Percentiles rank a stretch among this genome's conserved stretches.
phyloP scores from a whole-genome alignment of 1,284 basidiomycete genomes.

The Exobasidium cylindrosporum region DNA sequence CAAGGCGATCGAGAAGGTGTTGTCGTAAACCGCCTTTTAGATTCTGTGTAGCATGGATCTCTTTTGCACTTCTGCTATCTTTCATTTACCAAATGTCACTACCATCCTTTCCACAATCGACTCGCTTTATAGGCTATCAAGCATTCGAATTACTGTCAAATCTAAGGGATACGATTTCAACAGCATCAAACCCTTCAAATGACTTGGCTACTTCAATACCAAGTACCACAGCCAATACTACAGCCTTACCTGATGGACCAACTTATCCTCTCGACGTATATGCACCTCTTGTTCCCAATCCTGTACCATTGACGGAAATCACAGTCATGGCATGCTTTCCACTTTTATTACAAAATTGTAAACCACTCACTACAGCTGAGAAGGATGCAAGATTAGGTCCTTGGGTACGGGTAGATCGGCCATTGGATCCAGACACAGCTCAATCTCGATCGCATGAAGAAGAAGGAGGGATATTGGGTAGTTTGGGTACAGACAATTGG shows the following conservation, averaged over 20 bases:
- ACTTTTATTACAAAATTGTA: slow-evolving; percentile 63
- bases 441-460: neutral
- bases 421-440: slow-evolving; percentile 68
- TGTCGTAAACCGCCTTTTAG: slow-evolving; percentile 7
- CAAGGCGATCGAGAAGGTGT: neutral
- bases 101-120: neutral
- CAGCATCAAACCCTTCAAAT: neutral
- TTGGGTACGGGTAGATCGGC: slow-evolving; percentile 78
- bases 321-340: slow-evolving; percentile 69
- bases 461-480: neutral
- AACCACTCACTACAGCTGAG: slow-evolving; percentile 68
- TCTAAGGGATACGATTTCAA: neutral
- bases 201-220: neutral
- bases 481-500: neutral
- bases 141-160: slow-evolving; percentile 10
- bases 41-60: slow-evolving; percentile 15
- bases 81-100: slow-evolving; percentile 6
- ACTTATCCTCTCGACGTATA: slow-evolving; percentile 39
- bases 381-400: slow-evolving; percentile 75
- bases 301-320: slow-evolving; percentile 66
- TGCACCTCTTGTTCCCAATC: slow-evolving; percentile 39
- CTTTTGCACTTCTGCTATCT: slow-evolving; percentile 13
- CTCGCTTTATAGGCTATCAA: slow-evolving; percentile 12
- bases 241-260: slow-evolving; percentile 11
- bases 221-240: neutral